Percentiles rank a stretch among this genome's conserved stretches.
Conservation (phyloP, 805 yeast genomes). For the Wickerhamiella qilinensis region DNA sequence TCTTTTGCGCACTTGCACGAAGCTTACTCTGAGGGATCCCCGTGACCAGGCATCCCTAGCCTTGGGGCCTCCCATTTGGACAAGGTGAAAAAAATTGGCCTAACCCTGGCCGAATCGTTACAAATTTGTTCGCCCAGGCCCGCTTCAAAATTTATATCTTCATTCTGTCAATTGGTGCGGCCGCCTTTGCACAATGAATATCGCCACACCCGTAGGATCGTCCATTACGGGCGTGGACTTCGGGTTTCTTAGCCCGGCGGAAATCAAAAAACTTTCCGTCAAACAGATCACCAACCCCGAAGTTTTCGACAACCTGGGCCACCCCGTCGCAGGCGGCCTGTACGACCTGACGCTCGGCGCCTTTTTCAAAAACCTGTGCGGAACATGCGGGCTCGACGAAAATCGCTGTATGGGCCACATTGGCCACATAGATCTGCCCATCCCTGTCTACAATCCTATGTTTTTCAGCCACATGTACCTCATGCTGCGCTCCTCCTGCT, state of each 20-base stretch:
- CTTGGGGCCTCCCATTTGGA: no score
- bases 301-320: slow-evolving; percentile 91
- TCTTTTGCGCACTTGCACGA: no score
- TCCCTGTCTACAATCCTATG: slow-evolving; percentile 87
- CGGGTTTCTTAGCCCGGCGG: slow-evolving; percentile 65
- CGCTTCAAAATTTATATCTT: background rate
- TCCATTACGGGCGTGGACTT: slow-evolving; percentile 87
- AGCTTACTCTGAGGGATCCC: no score
- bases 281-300: slow-evolving; percentile 91
- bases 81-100: background rate
- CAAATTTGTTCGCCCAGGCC: background rate
- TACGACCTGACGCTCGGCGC: slow-evolving; percentile 96
- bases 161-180: no score
- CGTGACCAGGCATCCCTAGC: no score
- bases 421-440: slow-evolving; percentile 94
- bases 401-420: slow-evolving; percentile 94
- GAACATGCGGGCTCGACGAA: slow-evolving; percentile 93
- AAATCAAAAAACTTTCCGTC: slow-evolving; percentile 74
- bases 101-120: background rate
- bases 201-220: slow-evolving; percentile 91
- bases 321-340: slow-evolving; percentile 84
- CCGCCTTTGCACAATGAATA: slow-evolving; percentile 67
- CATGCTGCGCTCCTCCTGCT: slow-evolving; percentile 68
- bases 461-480: slow-evolving; percentile 85
- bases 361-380: slow-evolving; percentile 70